Base-by-base conservation (phyloP, 192 early-diverging fungal species). In the Linnemannia schmuckeri region DNA sequence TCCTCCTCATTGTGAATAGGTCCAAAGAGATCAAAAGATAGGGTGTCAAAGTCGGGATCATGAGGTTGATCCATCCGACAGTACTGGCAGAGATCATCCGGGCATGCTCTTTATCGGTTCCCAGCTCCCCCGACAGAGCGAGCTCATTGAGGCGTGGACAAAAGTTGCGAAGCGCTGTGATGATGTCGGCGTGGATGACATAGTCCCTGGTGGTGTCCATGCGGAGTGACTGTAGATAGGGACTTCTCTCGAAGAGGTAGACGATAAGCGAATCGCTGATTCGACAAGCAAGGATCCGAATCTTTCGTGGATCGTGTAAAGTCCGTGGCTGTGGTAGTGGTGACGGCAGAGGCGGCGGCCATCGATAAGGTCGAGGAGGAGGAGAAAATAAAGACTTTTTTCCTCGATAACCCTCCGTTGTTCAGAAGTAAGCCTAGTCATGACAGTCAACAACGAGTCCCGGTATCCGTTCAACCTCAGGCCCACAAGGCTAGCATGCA, bases 11-110 rank as follows among this genome's bases (percentile, higher is more conserved):
- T 12, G 22, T 61, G 9, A 61, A 9, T 9, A n/a, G 57, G 10
- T 7, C 24, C n/a, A n/a, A 27, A 24, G 54, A 24, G 9, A 12
- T 61, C 57, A n/a, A 61, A 61, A 24, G 7, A 27, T 30, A 61
- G 22, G 57, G 57, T 6, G 3, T 61, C n/a, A 7, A 0, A n/a
- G n/a, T 10, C 2, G 57, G 24, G n/a, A 61, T 61, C 10, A n/a
- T 9, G n/a, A 61, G 57, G 24, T n/a, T 61, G 5, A 61, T 7
- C n/a, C n/a, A 61, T 2, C 57, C n/a, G 2, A 7, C 22, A 6
- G n/a, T 61, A 10, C 57, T 61, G 8, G n/a, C n/a, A 61, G 57
- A 61, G 57, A 61, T 61, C 57, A 61, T 61, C 57, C n/a, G 57
- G 6, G 57, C 22, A 27, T 30, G 22, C 0, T 61, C n/a, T 9